These are phyloP conservation scores for Xerocomus nothofagi DNA, from an alignment of 1,284 basidiomycete genomes.

Conservation along the genomic window DNA sequence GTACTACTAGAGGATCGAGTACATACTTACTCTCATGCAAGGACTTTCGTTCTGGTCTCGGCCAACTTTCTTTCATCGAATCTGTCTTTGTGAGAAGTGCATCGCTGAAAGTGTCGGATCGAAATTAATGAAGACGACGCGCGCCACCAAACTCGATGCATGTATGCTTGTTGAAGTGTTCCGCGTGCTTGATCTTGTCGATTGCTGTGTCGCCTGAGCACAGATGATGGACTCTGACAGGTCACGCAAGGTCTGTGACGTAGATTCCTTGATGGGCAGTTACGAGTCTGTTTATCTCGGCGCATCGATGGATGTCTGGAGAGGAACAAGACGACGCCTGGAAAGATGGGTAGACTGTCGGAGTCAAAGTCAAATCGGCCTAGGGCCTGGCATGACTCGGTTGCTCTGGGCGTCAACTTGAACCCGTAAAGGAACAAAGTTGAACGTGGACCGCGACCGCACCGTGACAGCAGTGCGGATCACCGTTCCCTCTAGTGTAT, in stretches of 20 bases:
- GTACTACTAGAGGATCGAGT: background rate
- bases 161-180: conserved; percentile 62
- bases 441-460: too few relatives aligned
- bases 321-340: conserved; percentile 58
- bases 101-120: background rate
- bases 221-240: conserved; percentile 65
- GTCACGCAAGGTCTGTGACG: conserved; percentile 62
- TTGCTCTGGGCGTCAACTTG: too few relatives aligned
- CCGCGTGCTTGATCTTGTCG: conserved; percentile 69
- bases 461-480: too few relatives aligned
- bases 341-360: conserved; percentile 60
- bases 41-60: conserved; percentile 54
- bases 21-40: conserved; percentile 36
- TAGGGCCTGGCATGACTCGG: too few relatives aligned
- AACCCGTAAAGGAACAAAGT: too few relatives aligned
- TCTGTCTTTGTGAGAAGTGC: conserved; percentile 35
- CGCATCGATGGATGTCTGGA: conserved; percentile 56
- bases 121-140: conserved; percentile 12
- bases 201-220: conserved; percentile 49
- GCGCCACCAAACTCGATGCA: conserved; percentile 65
- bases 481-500: too few relatives aligned
- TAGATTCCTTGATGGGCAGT: conserved; percentile 56
- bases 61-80: conserved; percentile 53
- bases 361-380: conserved; percentile 26
- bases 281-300: conserved; percentile 56